phyloP scores from a whole-genome alignment of 2,329 filamentous ascomycete genomes.

The Metarhizium robertsii region DNA sequence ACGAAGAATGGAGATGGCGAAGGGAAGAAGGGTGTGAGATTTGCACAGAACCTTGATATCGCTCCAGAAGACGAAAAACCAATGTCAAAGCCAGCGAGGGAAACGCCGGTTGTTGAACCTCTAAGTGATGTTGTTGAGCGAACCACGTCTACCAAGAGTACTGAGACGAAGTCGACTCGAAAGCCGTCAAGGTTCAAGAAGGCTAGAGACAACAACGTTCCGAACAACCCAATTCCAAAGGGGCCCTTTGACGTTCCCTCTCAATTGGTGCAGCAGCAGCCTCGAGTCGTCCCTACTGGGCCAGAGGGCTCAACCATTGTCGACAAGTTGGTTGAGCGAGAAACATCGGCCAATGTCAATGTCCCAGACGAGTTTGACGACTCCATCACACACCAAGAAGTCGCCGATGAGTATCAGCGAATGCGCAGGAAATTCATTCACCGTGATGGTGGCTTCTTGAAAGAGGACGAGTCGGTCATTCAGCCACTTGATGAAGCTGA shows the following conservation, averaged over 20 bases:
- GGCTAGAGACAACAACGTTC: conserved; percentile 16
- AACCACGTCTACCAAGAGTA: conserved; percentile 15
- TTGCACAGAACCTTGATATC: conserved; percentile 66
- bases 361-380: conserved; percentile 60
- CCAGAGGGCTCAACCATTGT: conserved; percentile 49
- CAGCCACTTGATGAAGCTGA: conserved; percentile 60
- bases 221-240: conserved; percentile 18
- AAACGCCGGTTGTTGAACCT: conserved; percentile 32
- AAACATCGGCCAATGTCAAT: conserved; percentile 21
- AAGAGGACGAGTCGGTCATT: conserved; percentile 57
- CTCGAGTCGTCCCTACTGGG: conserved; percentile 33
- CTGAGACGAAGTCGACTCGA: conserved; percentile 22
- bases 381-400: conserved; percentile 61
- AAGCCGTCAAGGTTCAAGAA: conserved; percentile 46
- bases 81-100: conserved; percentile 11
- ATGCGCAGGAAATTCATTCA: conserved; percentile 77
- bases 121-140: conserved; percentile 46
- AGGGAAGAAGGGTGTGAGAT: conserved; percentile 67
- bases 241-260: conserved; percentile 35
- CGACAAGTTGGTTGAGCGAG: conserved; percentile 47
- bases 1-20: conserved; percentile 12
- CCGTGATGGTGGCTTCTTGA: conserved; percentile 71
- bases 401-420: conserved; percentile 74
- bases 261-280: conserved; percentile 28
- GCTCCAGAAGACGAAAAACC: conserved; percentile 31